These are phyloP conservation scores for Aspergillus sp. DNA, from an alignment of 2,329 filamentous ascomycete species.

Conservation along the genomic window DNA sequence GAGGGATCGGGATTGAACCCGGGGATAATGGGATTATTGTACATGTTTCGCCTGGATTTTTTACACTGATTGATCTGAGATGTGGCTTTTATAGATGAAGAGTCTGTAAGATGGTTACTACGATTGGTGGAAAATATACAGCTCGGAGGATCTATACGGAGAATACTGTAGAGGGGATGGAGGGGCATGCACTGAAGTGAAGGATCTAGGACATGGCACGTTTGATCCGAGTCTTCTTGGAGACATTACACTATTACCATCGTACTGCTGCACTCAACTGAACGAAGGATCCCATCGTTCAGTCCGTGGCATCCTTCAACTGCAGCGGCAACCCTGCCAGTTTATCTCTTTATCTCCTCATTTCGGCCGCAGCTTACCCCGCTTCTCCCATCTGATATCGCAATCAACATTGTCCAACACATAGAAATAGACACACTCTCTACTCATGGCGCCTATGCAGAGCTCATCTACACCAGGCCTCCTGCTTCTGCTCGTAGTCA, in stretches of 20 bases:
- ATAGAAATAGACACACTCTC: not conserved
- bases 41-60: not conserved
- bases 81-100: not conserved
- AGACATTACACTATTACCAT: no score
- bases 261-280: no score
- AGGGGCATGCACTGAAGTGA: not conserved
- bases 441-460: not conserved
- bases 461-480: not conserved
- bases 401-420: not conserved
- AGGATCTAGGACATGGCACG: not conserved
- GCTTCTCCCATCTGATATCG: not conserved
- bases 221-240: not conserved
- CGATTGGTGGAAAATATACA: conserved; percentile 7
- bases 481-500: not conserved
- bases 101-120: no score
- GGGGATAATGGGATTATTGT: conserved; percentile 32
- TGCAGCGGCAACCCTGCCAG: no score
- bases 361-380: not conserved
- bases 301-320: not conserved
- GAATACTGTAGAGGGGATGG: no score
- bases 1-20: conserved; percentile 65
- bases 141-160: not conserved
- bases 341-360: no score
- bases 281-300: no score
- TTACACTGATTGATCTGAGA: not conserved